A percentile compares a stretch with the other conserved stretches of the same genome.
These are phyloP conservation scores for Athelia sp. DNA, from an alignment of 1,284 basidiomycete species.

Conservation along the genomic window DNA sequence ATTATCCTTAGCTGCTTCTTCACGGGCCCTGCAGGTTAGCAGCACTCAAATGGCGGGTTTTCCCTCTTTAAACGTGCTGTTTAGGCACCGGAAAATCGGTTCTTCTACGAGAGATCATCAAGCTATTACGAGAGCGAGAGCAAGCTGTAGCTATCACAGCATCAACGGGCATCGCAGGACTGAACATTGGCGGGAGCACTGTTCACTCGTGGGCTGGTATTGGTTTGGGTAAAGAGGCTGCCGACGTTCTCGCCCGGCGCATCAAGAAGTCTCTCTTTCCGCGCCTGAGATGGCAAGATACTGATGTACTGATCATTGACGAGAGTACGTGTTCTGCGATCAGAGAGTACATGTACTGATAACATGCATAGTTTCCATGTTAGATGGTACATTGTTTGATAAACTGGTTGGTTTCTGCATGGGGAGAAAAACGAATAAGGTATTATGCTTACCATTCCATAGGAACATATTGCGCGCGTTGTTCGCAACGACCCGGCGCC, in stretches of 20 bases:
- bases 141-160: constrained; percentile 83
- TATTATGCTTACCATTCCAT: background rate
- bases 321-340: constrained; percentile 58
- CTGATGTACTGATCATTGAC: constrained; percentile 88
- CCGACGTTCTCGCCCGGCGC: constrained; percentile 61
- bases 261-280: constrained; percentile 56
- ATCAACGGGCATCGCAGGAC: constrained; percentile 85
- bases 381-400: constrained; percentile 91
- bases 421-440: constrained; percentile 20
- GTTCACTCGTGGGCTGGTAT: constrained; percentile 94
- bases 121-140: constrained; percentile 38
- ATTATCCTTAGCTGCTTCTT: constrained; percentile 62
- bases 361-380: constrained; percentile 82
- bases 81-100: constrained; percentile 94
- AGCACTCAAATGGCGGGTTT: constrained; percentile 1
- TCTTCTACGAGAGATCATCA: constrained; percentile 86
- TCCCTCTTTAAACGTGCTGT: constrained; percentile 1
- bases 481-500: constrained; percentile 64
- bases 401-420: constrained; percentile 51
- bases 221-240: constrained; percentile 74
- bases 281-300: constrained; percentile 62
- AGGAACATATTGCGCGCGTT: constrained; percentile 51
- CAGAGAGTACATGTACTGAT: background rate
- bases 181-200: constrained; percentile 92
- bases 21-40: constrained; percentile 75